Evolutionary conservation across 768 basidiomycete species (phyloP).

Genomic region (Suillus variegatus): DNA sequence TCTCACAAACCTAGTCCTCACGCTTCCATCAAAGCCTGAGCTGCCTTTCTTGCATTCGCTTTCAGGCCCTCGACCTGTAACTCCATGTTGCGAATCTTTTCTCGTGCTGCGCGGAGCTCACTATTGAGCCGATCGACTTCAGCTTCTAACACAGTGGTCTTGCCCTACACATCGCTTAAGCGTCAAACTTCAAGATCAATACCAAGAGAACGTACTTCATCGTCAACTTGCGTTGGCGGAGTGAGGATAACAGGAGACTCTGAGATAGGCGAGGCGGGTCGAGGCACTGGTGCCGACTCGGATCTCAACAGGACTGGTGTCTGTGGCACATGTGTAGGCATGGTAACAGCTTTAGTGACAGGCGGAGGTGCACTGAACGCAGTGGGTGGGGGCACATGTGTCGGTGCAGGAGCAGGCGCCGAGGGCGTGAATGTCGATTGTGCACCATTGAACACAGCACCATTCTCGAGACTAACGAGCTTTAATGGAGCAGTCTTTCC

Average conservation of each 20-base stretch:
- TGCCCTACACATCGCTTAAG: constrained; percentile 12
- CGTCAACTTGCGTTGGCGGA: constrained; percentile 21
- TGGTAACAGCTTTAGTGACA: constrained; percentile 34
- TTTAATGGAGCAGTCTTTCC: constrained; percentile 82
- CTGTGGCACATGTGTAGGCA: constrained; percentile 19
- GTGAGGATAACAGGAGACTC: constrained; percentile 16
- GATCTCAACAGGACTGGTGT: constrained; percentile 13
- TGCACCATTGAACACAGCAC: constrained; percentile 41
- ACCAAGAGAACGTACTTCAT: constrained; percentile 33
- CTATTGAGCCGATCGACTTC: constrained; percentile 64
- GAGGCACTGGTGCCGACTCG: constrained; percentile 16
- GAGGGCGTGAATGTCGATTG: constrained; percentile 18
- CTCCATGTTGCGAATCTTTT: constrained; percentile 82
- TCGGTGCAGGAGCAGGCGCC: constrained; percentile 27
- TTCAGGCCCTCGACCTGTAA: constrained; percentile 75
- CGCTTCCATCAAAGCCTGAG: constrained; percentile 52
- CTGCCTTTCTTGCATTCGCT: constrained; percentile 76
- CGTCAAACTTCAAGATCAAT: not conserved
- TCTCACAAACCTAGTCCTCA: not conserved
- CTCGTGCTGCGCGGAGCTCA: constrained; percentile 78
- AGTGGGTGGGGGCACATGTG: constrained; percentile 27
- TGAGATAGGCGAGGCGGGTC: constrained; percentile 9
- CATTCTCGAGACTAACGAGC: constrained; percentile 77
- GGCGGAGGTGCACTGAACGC: constrained; percentile 28
- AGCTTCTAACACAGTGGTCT: constrained; percentile 34